Percentiles rank a stretch among this genome's conserved stretches.
Conservation (phyloP, 208 protist genomes). For the Trypanosoma cruzi region DNA sequence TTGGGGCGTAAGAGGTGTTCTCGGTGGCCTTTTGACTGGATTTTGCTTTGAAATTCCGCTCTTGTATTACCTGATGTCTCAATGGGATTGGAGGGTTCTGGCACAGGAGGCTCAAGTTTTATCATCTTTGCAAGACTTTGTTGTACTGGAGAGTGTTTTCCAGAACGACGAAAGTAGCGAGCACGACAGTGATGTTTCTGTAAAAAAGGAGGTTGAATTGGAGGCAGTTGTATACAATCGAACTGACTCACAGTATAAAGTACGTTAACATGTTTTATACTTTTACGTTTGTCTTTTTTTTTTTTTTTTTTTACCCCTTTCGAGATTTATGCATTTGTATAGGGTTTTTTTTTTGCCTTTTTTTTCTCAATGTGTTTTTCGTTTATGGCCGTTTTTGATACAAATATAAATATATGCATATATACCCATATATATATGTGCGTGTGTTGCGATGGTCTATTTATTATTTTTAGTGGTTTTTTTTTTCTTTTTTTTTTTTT, state of each 20-base stretch:
- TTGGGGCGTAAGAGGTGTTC: conserved; percentile 48
- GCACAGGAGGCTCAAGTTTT: conserved; percentile 34
- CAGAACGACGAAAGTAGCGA: neutral
- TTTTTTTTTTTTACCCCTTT: too few species aligned
- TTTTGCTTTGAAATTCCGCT: conserved; percentile 61
- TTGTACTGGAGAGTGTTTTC: neutral
- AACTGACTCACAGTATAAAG: neutral
- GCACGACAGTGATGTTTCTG: neutral
- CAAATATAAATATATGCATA: too few species aligned
- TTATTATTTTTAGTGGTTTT: too few species aligned
- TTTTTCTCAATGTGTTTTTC: too few species aligned
- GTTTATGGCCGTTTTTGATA: too few species aligned
- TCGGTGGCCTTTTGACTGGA: conserved; percentile 53
- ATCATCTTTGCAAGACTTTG: neutral
- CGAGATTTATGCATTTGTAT: too few species aligned
- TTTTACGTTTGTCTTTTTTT: too few species aligned
- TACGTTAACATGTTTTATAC: neutral
- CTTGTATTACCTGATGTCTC: conserved; percentile 43
- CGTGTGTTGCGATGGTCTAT: too few species aligned
- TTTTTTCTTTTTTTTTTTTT: too few species aligned
- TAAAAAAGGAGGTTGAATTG: neutral
- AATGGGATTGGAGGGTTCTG: conserved; percentile 59
- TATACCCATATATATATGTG: too few species aligned
- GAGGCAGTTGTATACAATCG: neutral
- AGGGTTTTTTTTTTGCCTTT: too few species aligned